A percentile compares a stretch with the other conserved stretches of the same genome.
Conservation (phyloP, 192 early-diverging fungal species). For the Backusella morwellensis region DNA sequence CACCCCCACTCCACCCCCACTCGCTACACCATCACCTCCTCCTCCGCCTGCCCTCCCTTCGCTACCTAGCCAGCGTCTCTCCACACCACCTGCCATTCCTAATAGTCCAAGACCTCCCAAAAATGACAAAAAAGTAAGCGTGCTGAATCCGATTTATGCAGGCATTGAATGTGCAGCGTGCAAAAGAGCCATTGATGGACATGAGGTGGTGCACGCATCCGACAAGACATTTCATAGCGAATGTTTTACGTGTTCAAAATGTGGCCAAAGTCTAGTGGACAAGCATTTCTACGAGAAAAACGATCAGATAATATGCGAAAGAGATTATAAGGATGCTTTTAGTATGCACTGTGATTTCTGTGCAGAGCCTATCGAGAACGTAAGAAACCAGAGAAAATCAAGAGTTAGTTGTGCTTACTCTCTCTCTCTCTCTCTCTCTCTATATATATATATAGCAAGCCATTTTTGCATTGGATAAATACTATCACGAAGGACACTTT, state of each 20-base stretch:
- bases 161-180: constrained; percentile 41
- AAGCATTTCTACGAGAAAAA: constrained; percentile 55
- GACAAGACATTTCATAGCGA: constrained; percentile 55
- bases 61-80: background rate
- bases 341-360: constrained; percentile 56
- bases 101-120: constrained; percentile 5
- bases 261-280: constrained; percentile 43
- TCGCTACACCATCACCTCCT: background rate
- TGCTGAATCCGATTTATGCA: constrained; percentile 20
- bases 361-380: constrained; percentile 49
- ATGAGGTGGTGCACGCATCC: constrained; percentile 45
- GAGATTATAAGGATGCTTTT: constrained; percentile 53
- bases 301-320: constrained; percentile 46
- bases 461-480: constrained; percentile 51
- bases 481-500: constrained; percentile 56
- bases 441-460: constrained; percentile 17
- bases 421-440: no score
- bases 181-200: constrained; percentile 42
- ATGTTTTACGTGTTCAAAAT: constrained; percentile 49
- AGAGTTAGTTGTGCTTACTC: background rate
- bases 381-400: background rate
- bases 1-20: background rate
- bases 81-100: constrained; percentile 6
- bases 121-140: background rate
- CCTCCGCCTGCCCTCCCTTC: background rate